Evolutionary conservation across 179 eudicot genomes (phyloP).

Genomic region (Kewa caespitosa): DNA sequence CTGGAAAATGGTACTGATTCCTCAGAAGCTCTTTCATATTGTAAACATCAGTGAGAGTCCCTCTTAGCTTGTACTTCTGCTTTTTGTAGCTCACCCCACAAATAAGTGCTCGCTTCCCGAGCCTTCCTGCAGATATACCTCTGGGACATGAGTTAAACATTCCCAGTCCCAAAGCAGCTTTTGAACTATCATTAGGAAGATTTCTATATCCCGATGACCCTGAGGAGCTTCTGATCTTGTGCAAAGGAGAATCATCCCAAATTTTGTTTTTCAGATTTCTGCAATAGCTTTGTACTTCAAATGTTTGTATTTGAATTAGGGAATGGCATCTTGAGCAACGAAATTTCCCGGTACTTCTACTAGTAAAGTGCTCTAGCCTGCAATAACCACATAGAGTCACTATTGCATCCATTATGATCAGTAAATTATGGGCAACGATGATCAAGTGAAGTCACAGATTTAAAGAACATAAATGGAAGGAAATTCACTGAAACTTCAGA

Average conservation of each 20-base stretch:
- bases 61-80: conserved; percentile 54
- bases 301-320: conserved; percentile 20
- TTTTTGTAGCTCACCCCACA: conserved; percentile 66
- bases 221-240: conserved; percentile 17
- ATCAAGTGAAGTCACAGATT: conserved; percentile 12
- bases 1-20: conserved; percentile 37
- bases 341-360: conserved; percentile 23
- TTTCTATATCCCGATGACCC: conserved; percentile 24
- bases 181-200: conserved; percentile 24
- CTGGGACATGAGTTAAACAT: conserved; percentile 36
- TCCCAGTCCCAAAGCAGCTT: conserved; percentile 25
- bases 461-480: conserved; percentile 8
- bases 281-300: conserved; percentile 21
- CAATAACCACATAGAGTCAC: conserved; percentile 33
- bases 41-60: conserved; percentile 53
- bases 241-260: conserved; percentile 22
- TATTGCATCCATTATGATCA: conserved; percentile 25
- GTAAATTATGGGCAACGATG: neutral
- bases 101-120: conserved; percentile 59
- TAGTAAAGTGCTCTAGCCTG: conserved; percentile 29
- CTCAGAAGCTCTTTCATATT: conserved; percentile 46
- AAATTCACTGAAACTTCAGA: conserved; percentile 2
- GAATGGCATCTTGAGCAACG: conserved; percentile 37
- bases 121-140: conserved; percentile 17
- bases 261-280: conserved; percentile 19